Percentiles rank a stretch among this genome's conserved stretches.
phyloP scores from a whole-genome alignment of 768 basidiomycete genomes.

The Serpula lacrymans region DNA sequence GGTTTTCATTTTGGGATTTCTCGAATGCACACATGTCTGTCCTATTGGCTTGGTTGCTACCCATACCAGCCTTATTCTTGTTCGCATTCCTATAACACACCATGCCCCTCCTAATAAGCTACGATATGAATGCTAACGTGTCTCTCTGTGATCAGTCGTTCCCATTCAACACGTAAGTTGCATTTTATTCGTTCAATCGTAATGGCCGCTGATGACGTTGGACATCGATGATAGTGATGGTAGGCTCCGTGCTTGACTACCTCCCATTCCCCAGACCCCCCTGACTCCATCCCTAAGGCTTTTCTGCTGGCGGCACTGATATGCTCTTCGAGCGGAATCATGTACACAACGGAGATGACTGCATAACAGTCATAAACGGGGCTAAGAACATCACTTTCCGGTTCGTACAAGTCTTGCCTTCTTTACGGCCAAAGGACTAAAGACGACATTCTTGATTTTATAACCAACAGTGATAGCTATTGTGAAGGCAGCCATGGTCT shows the following conservation, averaged over 20 bases:
- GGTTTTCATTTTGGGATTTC: not conserved
- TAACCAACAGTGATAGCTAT: constrained; percentile 38
- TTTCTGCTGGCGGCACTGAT: constrained; percentile 55
- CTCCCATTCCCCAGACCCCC: not conserved
- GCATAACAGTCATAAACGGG: constrained; percentile 54
- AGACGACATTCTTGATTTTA: not conserved
- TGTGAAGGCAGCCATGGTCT: constrained; percentile 60
- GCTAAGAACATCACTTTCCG: constrained; percentile 53
- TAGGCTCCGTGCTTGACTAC: too few relatives aligned
- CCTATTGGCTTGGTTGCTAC: too few relatives aligned
- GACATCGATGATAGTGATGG: constrained; percentile 32
- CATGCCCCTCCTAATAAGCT: too few relatives aligned
- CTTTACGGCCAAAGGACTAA: not conserved
- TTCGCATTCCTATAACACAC: too few relatives aligned
- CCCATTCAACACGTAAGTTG: constrained; percentile 57
- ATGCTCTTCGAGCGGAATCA: constrained; percentile 57
- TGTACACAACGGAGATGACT: constrained; percentile 61
- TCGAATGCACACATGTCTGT: too few relatives aligned
- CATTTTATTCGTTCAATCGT: constrained; percentile 1
- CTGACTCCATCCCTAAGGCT: constrained; percentile 26
- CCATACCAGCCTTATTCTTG: too few relatives aligned
- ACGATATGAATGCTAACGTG: too few relatives aligned
- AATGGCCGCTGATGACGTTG: not conserved
- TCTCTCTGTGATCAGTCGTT: constrained; percentile 36
- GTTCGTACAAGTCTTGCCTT: constrained; percentile 19